Evolutionary conservation across 805 yeast species (phyloP).

Genomic region (Hanseniaspora lindneri): DNA sequence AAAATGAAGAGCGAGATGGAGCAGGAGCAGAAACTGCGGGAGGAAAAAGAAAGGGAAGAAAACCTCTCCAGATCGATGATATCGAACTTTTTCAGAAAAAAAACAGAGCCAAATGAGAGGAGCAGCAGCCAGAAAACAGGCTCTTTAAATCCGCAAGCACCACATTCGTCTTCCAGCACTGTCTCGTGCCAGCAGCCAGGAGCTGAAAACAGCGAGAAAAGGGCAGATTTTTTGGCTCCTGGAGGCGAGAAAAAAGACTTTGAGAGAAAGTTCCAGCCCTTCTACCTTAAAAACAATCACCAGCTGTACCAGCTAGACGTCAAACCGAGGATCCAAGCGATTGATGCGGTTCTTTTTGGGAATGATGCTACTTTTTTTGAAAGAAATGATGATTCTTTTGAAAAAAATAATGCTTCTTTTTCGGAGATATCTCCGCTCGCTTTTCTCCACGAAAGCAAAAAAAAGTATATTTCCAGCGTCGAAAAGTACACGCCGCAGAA

Average conservation of each 20-base stretch:
- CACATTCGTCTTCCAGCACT: background rate
- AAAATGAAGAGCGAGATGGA: conserved; percentile 23
- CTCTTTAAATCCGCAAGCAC: background rate
- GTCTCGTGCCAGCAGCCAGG: too few species aligned
- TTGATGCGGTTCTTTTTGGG: conserved; percentile 24
- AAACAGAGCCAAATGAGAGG: conserved; percentile 18
- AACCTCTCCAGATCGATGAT: conserved; percentile 28
- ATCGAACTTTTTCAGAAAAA: conserved; percentile 30
- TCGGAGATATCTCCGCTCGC: conserved; percentile 21
- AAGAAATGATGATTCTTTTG: conserved; percentile 21
- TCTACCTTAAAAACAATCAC: conserved; percentile 31
- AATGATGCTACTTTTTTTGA: too few species aligned
- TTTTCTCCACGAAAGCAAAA: background rate
- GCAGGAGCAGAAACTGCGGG: conserved; percentile 22
- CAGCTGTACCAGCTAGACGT: conserved; percentile 19
- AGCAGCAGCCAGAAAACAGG: background rate
- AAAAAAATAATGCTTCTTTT: background rate
- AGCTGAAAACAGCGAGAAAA: too few species aligned
- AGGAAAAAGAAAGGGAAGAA: conserved; percentile 18
- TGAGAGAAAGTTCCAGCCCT: conserved; percentile 29
- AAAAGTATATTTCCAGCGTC: conserved; percentile 16
- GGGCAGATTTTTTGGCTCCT: background rate
- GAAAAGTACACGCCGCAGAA: conserved; percentile 25
- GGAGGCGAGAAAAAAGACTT: conserved; percentile 22
- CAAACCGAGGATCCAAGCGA: conserved; percentile 7